Percentiles rank a stretch among this genome's conserved stretches.
These are phyloP conservation scores for Fusarium goolgardi DNA, from an alignment of 2,329 filamentous ascomycete species.

Conservation along the genomic window DNA sequence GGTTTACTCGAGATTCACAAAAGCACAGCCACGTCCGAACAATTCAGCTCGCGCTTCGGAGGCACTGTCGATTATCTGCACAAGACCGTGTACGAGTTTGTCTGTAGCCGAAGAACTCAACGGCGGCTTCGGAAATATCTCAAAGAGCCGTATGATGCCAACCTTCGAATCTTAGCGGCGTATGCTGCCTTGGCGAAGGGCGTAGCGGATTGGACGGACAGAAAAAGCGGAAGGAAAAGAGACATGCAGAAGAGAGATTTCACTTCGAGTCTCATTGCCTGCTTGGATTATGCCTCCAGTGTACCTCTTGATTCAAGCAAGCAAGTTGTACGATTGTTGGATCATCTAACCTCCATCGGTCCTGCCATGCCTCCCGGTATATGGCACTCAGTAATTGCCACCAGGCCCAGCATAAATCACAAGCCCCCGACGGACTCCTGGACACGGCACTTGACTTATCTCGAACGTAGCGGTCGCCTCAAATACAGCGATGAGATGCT, in stretches of 20 bases:
- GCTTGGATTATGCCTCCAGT: fast-evolving
- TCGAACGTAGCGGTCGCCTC: fast-evolving
- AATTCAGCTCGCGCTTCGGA: fast-evolving
- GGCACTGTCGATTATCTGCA: background rate
- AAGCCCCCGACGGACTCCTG: fast-evolving
- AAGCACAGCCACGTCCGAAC: fast-evolving
- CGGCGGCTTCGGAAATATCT: background rate
- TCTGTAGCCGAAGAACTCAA: fast-evolving
- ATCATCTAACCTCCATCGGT: background rate
- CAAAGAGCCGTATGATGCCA: background rate
- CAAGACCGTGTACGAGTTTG: background rate
- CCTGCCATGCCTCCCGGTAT: fast-evolving
- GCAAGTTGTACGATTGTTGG: background rate
- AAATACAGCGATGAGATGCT: background rate
- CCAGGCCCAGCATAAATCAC: fast-evolving
- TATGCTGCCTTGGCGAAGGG: background rate
- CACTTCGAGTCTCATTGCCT: fast-evolving
- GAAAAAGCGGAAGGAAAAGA: background rate
- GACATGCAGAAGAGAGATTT: background rate
- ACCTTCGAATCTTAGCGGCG: background rate
- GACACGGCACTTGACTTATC: background rate
- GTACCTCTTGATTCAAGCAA: fast-evolving
- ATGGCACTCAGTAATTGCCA: background rate
- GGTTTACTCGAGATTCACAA: conserved; percentile 5
- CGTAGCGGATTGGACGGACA: background rate